Conservation (phyloP, 1,139 yeast genomes). For the Suhomyces panamericanus region DNA sequence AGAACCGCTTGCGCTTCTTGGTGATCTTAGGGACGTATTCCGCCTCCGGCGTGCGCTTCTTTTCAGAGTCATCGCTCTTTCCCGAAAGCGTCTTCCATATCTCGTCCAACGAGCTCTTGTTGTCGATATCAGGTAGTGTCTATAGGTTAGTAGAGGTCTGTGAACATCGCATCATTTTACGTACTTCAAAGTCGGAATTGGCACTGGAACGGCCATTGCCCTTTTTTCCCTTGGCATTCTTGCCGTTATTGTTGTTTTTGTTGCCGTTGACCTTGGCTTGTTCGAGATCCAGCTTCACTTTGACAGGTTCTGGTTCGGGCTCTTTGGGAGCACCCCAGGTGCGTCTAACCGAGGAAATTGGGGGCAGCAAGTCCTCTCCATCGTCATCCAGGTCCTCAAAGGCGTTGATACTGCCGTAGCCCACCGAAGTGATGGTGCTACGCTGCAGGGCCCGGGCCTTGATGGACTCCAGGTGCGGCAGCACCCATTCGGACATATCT, state of each 20-base stretch:
- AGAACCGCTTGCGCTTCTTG: slow-evolving; percentile 20
- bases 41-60: slow-evolving; percentile 12
- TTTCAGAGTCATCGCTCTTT: slow-evolving; percentile 15
- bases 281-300: slow-evolving; percentile 6
- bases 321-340: slow-evolving; percentile 12
- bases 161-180: slow-evolving; percentile 8
- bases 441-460: slow-evolving; percentile 20
- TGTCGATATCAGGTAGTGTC: slow-evolving; percentile 5
- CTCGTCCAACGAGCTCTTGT: slow-evolving; percentile 23
- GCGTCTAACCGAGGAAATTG: slow-evolving; percentile 8
- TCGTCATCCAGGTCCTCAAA: slow-evolving; percentile 11
- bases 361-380: slow-evolving; percentile 4
- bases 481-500: slow-evolving; percentile 65
- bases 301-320: slow-evolving; percentile 5
- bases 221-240: slow-evolving; percentile 5
- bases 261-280: slow-evolving; percentile 17
- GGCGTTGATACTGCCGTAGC: slow-evolving; percentile 47
- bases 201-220: neutral
- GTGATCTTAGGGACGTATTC: slow-evolving; percentile 20
- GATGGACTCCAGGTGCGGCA: slow-evolving; percentile 35
- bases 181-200: slow-evolving; percentile 8
- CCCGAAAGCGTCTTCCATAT: slow-evolving; percentile 29
- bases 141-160: neutral
- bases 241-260: neutral
- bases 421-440: slow-evolving; percentile 40